Conservation (phyloP, 1,139 yeast species). For the Maudiozyma humilis region DNA sequence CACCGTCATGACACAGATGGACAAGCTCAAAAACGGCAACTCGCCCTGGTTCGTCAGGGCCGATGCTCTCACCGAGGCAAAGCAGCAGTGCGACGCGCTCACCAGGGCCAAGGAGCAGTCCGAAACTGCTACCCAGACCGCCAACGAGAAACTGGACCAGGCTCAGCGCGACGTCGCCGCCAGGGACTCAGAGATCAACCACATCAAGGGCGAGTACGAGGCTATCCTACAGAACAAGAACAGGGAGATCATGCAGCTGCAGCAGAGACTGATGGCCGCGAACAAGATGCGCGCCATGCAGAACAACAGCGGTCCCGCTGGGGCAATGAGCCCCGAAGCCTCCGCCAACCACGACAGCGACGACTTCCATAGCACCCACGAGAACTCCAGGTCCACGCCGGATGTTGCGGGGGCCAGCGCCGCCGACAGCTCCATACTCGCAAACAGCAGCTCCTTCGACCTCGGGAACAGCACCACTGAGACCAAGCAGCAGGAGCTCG, state of each 20-base stretch:
- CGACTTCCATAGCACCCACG: not conserved
- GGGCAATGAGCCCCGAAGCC: not conserved
- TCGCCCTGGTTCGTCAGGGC: constrained; percentile 36
- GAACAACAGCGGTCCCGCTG: not conserved
- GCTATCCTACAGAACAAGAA: constrained; percentile 14
- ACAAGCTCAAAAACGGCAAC: constrained; percentile 41
- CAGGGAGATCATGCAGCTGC: constrained; percentile 20
- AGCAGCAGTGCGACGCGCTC: constrained; percentile 1
- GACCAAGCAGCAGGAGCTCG: constrained; percentile 35
- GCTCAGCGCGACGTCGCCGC: not conserved
- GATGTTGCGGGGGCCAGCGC: no score
- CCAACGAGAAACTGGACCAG: not conserved
- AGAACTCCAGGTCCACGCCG: not conserved
- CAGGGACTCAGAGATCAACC: constrained; percentile 1
- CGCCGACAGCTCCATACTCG: constrained; percentile 1
- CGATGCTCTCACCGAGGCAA: constrained; percentile 2
- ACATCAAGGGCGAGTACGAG: constrained; percentile 11
- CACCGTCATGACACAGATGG: constrained; percentile 66
- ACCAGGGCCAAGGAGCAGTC: constrained; percentile 3
- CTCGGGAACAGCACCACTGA: constrained; percentile 13
- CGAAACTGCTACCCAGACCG: not conserved
- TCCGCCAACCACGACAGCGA: not conserved
- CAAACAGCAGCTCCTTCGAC: constrained; percentile 3
- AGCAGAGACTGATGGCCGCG: constrained; percentile 1
- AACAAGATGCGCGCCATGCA: not conserved